Base-by-base conservation (phyloP, 306 rosid genomes). In the Vicia villosa region DNA sequence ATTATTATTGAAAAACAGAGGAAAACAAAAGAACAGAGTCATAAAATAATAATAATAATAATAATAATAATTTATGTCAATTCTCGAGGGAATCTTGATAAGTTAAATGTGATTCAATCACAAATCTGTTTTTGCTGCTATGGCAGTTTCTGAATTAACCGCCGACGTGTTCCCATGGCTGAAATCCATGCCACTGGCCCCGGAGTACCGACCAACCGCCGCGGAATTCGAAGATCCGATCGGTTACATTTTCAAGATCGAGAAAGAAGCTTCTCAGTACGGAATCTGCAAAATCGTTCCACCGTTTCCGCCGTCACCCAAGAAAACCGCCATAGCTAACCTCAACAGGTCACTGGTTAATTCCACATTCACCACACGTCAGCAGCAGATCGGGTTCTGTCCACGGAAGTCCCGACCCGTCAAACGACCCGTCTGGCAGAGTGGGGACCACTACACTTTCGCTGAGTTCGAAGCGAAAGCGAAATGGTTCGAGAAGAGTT, bases 371-470 rank as follows among this genome's bases (percentile, higher is more conserved):
- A 86, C 96, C 6, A 95, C 99, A n/a, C 88, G 99, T 55, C 97
- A 91, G 82, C 97, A 95, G 70, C 99, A 95, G 97, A 91, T 95
- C 97, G 99, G 99, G 72, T 95, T 95, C 66, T 95, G 97, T 75
- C 99, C 99, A 17, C 75, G 99, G 14, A 83, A 72, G 32, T 77
- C 87, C 0, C 74, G 95, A 0, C 97, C 99, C 5, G 97, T 91
- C 2, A 86, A 87, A 75, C 70, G 97, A 3, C 92, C 99, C 4
- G 99, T 95, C 19, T 95, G 99, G 99, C 84, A 95, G 92, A 95
- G 99, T 70, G 99, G 99, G 2, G 96, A 86, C 66, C 34, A 76
- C 67, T 95, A 91, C 84, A 87, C 96, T 3, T 95, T 84, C 26
- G 73, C 77, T 15, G 77, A 91, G 50, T 95, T 95, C 63, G 97